Evolutionary conservation across 2,329 filamentous ascomycete species (phyloP).

Genomic region (Helicocarpus griseus): DNA sequence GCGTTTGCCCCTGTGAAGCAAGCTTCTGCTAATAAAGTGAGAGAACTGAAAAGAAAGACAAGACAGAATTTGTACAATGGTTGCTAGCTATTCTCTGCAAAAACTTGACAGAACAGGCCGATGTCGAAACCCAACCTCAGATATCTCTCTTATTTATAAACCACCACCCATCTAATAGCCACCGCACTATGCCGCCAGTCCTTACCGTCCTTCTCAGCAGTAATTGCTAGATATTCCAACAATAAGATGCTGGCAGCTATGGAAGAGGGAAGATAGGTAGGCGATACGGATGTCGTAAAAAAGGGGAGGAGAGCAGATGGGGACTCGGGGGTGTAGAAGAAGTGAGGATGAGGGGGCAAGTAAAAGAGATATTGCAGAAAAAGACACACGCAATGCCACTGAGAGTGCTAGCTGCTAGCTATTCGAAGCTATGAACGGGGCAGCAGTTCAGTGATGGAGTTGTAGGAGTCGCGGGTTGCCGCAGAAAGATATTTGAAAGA

Average conservation of each 20-base stretch:
- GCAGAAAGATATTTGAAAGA: too few species aligned
- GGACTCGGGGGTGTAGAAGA: background rate
- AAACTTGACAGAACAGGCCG: constrained; percentile 28
- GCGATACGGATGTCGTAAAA: background rate
- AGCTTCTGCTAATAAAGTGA: constrained; percentile 10
- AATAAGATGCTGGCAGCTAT: constrained; percentile 1
- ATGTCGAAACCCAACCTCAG: constrained; percentile 22
- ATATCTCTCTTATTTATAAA: constrained; percentile 14
- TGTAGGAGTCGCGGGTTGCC: too few species aligned
- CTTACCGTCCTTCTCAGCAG: constrained; percentile 2
- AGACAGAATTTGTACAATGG: constrained; percentile 34
- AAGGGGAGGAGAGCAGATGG: background rate
- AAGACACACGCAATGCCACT: background rate
- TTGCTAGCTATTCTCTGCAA: constrained; percentile 37
- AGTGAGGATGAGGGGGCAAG: background rate
- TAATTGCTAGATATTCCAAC: constrained; percentile 1
- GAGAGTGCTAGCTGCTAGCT: background rate
- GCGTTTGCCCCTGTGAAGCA: constrained; percentile 12
- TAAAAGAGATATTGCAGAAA: background rate
- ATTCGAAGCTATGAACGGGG: too few species aligned
- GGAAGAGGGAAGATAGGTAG: background rate
- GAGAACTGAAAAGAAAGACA: constrained; percentile 23
- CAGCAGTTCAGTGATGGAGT: too few species aligned
- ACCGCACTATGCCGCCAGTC: background rate
- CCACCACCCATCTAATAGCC: constrained; percentile 11